A percentile compares a stretch with the other conserved stretches of the same genome.
Conservation (phyloP, 2,329 filamentous ascomycete genomes). For the Plenodomus lindquistii region DNA sequence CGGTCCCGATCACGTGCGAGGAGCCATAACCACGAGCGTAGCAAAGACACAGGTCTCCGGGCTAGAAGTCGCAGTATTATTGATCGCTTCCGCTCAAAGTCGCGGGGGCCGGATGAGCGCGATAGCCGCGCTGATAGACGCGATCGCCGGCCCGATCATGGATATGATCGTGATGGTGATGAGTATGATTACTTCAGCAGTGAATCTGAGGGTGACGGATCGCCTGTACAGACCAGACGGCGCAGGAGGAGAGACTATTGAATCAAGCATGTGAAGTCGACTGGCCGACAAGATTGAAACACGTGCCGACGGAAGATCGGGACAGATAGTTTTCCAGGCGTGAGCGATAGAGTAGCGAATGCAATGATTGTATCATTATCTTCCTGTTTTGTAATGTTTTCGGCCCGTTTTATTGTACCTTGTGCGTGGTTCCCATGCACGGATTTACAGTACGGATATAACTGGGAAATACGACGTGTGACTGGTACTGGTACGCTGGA, state of each 20-base stretch:
- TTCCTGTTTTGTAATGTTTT: no score
- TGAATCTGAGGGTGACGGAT: slow-evolving; percentile 15
- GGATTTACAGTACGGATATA: no score
- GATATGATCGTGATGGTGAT: slow-evolving; percentile 20
- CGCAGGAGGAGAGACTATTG: slow-evolving; percentile 17
- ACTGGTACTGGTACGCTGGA: no score
- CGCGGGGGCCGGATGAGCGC: slow-evolving; percentile 20
- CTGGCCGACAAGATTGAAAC: no score
- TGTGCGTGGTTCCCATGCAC: no score
- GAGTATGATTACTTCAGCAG: slow-evolving; percentile 21
- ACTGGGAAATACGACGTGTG: no score
- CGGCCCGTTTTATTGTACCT: no score
- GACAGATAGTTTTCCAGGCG: no score
- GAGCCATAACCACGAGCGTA: slow-evolving; percentile 15
- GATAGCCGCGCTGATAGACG: slow-evolving; percentile 10
- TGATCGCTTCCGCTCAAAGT: slow-evolving; percentile 30
- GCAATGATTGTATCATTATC: no score
- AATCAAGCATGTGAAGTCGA: neutral
- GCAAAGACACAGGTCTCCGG: slow-evolving; percentile 18
- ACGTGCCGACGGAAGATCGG: no score
- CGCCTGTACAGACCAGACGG: slow-evolving; percentile 16
- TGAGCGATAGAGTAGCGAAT: no score
- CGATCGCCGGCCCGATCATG: slow-evolving; percentile 22
- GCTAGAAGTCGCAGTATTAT: slow-evolving; percentile 33
- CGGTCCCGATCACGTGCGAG: slow-evolving; percentile 24